A percentile compares a stretch with the other conserved stretches of the same genome.
phyloP scores from a whole-genome alignment of 345 rosid species.

The Lepidium africanum region DNA sequence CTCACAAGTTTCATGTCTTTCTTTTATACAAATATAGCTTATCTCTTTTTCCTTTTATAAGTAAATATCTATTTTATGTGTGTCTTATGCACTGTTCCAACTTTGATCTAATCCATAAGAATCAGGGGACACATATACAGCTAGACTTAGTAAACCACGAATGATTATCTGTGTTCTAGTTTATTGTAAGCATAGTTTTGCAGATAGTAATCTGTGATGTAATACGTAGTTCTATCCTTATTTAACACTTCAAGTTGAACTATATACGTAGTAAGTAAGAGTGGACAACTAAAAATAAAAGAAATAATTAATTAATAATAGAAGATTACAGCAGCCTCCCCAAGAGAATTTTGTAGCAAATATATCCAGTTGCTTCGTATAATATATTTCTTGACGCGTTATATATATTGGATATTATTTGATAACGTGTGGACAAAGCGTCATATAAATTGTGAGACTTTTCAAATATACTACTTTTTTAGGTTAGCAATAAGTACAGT shows the following conservation, averaged over 20 bases:
- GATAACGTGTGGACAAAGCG: not conserved
- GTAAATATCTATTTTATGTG: not conserved
- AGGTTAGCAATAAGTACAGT: too few species aligned
- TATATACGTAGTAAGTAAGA: too few species aligned
- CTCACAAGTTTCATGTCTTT: constrained; percentile 4
- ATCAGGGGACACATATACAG: not conserved
- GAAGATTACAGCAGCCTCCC: not conserved
- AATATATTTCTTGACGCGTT: not conserved
- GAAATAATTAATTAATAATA: too few species aligned
- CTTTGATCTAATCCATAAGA: not conserved
- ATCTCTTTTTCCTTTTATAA: not conserved
- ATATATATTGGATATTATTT: not conserved
- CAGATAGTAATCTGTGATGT: not conserved
- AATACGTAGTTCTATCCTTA: too few species aligned
- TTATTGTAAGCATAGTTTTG: not conserved
- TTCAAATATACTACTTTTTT: too few species aligned
- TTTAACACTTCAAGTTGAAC: too few species aligned
- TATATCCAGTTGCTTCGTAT: not conserved
- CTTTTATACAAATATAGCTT: not conserved
- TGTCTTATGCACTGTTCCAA: not conserved
- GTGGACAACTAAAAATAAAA: too few species aligned
- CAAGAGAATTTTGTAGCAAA: not conserved
- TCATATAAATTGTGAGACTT: not conserved
- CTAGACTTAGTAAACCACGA: not conserved
- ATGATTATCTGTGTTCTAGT: not conserved